A percentile compares a stretch with the other conserved stretches of the same genome.
Conservation (phyloP, 345 rosid species). For the Eucalyptus melliodora region DNA sequence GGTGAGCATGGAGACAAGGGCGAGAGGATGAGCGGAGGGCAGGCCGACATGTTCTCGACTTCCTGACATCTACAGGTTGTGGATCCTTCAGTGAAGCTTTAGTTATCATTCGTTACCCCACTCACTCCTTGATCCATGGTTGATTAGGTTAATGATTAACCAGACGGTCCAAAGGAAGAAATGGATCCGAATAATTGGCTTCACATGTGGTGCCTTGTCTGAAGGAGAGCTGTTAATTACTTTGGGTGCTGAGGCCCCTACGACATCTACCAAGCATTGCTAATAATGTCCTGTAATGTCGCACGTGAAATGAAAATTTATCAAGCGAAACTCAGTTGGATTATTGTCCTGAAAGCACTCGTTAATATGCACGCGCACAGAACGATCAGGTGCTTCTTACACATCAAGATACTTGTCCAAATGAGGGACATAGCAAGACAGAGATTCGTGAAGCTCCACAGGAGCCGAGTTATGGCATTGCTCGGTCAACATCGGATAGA, state of each 20-base stretch:
- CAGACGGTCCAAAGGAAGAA: not conserved
- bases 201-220: not conserved
- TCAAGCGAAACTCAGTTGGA: too few species aligned
- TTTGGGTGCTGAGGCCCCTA: not conserved
- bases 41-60: slow-evolving; percentile 20
- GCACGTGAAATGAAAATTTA: too few species aligned
- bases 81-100: not conserved
- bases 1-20: slow-evolving; percentile 81
- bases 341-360: too few species aligned
- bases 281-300: too few species aligned
- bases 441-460: too few species aligned
- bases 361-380: too few species aligned
- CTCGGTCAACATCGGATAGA: too few species aligned
- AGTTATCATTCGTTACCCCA: not conserved
- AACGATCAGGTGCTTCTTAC: too few species aligned
- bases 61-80: not conserved
- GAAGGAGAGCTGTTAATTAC: not conserved
- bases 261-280: not conserved
- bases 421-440: too few species aligned
- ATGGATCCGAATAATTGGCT: not conserved
- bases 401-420: too few species aligned
- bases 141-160: not conserved
- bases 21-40: slow-evolving; percentile 80
- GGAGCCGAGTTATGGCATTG: too few species aligned
- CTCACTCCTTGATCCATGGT: not conserved